phyloP scores from a whole-genome alignment of 148 eudicot species.

The Rhododendron ovatum region DNA sequence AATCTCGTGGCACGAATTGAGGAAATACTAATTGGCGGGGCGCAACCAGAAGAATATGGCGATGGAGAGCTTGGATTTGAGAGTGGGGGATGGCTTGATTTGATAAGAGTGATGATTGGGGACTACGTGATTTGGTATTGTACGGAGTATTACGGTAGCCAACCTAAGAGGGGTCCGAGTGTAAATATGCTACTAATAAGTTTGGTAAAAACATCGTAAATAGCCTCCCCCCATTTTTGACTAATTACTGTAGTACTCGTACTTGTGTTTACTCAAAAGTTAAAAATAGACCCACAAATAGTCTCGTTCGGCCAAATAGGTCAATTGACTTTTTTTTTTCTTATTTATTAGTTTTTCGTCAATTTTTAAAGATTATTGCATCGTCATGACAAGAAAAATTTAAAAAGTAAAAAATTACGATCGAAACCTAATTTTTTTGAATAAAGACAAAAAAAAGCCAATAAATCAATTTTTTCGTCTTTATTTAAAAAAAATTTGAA shows the following conservation, averaged over 20 bases:
- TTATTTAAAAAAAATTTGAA: too few relatives aligned
- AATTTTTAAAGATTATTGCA: too few relatives aligned
- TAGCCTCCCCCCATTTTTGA: background rate
- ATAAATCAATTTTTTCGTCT: too few relatives aligned
- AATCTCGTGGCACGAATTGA: background rate
- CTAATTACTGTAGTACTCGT: background rate
- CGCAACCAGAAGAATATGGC: background rate
- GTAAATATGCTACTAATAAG: background rate
- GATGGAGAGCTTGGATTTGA: slow-evolving; percentile 1
- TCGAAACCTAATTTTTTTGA: too few relatives aligned
- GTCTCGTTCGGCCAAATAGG: too few relatives aligned
- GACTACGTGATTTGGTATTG: slow-evolving; percentile 7
- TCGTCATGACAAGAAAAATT: too few relatives aligned
- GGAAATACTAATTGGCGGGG: background rate
- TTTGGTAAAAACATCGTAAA: background rate
- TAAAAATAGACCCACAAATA: background rate
- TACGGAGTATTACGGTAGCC: background rate
- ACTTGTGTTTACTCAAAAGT: background rate
- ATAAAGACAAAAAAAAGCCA: too few relatives aligned
- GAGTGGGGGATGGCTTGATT: background rate
- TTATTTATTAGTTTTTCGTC: too few relatives aligned
- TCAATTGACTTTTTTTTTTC: too few relatives aligned
- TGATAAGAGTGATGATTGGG: background rate
- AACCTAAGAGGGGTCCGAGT: background rate
- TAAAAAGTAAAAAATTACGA: too few relatives aligned